Base-by-base conservation (phyloP, 768 basidiomycete genomes). In the Hericium alpestre region DNA sequence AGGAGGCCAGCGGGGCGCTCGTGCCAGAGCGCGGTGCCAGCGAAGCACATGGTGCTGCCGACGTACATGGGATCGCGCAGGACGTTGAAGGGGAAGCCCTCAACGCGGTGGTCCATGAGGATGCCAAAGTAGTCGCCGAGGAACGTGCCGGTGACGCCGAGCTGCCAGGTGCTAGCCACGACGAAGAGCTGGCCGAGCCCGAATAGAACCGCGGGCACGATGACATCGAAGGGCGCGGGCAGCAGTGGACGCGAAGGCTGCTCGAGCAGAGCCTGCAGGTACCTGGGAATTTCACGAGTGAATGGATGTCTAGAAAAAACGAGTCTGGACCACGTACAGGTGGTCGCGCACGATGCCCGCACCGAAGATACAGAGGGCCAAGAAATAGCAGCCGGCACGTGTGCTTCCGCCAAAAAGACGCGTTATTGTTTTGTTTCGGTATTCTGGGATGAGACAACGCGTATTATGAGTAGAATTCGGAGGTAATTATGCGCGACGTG, bases 11-110 rank as follows among this genome's bases (percentile, higher is more conserved):
- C 87, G 1, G 93, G 93, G 22, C 85, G 79, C 67, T 90, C 89
- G 65, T 84, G 88, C 93, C 92, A 95, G 38, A 99, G 75, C 0
- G 95, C 87, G 1, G 82, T 84, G 20, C 84, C 94, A 39, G 81
- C 72, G 72, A 97, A 97, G 68, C 85, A 90, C 74, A 99, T 73
- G 5, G 93, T 93, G 66, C 87, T 92, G 8, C 95, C 95, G 49
- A 93, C 88, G 67, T 99, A 98, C 95, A 99, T 99, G 0, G 95
- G 95, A 69, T 96, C 87, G 18, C 81, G 77, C 43, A 94, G 76
- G 50, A 96, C 79, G 67, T 95, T 95, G 78, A 97, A 99, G 0
- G 95, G 95, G 76, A 99, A 99, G 20, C 89, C 87, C 65, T 93
- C 87, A n/a, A 97, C 93, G 53, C 90, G 77, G 59, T 85, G 77